Conservation (phyloP, 345 rosid genomes). For the Euphorbia tirucalli region DNA sequence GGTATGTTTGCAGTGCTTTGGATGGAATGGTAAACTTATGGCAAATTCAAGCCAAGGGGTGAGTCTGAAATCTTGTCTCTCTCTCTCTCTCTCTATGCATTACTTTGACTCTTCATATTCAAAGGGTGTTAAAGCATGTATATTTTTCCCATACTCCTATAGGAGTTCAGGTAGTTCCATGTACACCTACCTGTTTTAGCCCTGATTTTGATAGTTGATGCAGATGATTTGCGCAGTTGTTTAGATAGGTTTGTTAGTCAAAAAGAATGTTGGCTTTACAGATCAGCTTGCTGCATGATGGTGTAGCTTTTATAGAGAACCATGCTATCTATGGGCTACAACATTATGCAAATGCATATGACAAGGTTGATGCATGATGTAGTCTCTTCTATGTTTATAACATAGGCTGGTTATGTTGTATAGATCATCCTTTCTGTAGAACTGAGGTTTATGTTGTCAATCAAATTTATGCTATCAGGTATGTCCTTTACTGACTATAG, state of each 20-base stretch:
- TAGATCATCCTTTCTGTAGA: not conserved
- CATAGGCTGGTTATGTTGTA: not conserved
- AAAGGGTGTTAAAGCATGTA: not conserved
- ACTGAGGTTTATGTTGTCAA: not conserved
- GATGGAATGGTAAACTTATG: conserved; percentile 43
- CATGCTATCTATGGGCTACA: not conserved
- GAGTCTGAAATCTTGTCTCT: conserved; percentile 9
- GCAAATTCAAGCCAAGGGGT: conserved; percentile 41
- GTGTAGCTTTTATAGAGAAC: not conserved
- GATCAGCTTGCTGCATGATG: not conserved
- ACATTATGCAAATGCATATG: conserved; percentile 1
- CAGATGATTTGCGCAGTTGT: not conserved
- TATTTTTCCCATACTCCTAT: not conserved
- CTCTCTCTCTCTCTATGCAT: conserved; percentile 1
- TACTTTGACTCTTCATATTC: not conserved
- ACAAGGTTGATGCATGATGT: conserved; percentile 3
- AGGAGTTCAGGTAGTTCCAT: not conserved
- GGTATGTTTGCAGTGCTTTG: conserved; percentile 36
- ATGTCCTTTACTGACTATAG: not conserved
- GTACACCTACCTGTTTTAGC: not conserved
- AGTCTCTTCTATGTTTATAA: not conserved
- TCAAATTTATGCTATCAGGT: not conserved
- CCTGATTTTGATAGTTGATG: not conserved
- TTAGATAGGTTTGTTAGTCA: not conserved
- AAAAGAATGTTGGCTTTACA: not conserved